Evolutionary conservation across 176 grass and related monocot genomes (phyloP).

Genomic region (Sorghum bicolor): DNA sequence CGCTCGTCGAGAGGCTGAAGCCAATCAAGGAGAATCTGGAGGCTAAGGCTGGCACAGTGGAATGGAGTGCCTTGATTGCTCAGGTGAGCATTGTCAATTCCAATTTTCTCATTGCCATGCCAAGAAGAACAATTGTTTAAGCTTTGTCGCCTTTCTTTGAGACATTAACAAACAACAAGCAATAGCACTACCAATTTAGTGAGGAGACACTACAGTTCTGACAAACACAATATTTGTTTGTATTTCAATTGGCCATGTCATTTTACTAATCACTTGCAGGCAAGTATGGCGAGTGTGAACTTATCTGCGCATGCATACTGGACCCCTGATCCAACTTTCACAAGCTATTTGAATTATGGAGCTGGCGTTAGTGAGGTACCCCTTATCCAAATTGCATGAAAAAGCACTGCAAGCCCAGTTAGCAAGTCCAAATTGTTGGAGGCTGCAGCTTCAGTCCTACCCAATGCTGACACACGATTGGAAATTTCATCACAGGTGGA

Average conservation of each 20-base stretch:
- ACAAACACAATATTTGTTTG: not conserved
- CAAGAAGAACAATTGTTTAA: not conserved
- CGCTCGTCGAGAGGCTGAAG: conserved; percentile 61
- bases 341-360: conserved; percentile 69
- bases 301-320: conserved; percentile 60
- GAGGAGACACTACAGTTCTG: not conserved
- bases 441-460: not conserved
- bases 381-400: not conserved
- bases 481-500: conserved; percentile 55
- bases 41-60: conserved; percentile 31
- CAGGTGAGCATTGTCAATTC: conserved; percentile 40
- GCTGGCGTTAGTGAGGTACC: conserved; percentile 65
- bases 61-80: conserved; percentile 60
- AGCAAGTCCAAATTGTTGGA: not conserved
- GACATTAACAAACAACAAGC: not conserved
- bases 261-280: conserved; percentile 39
- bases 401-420: not conserved
- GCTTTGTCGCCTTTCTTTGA: not conserved
- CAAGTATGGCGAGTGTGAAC: conserved; percentile 49
- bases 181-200: not conserved
- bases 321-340: conserved; percentile 46
- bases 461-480: not conserved
- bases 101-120: not conserved
- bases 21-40: conserved; percentile 65
- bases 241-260: not conserved